Evolutionary conservation across 805 yeast species (phyloP).

Genomic region (Hyphopichia homilentoma): DNA sequence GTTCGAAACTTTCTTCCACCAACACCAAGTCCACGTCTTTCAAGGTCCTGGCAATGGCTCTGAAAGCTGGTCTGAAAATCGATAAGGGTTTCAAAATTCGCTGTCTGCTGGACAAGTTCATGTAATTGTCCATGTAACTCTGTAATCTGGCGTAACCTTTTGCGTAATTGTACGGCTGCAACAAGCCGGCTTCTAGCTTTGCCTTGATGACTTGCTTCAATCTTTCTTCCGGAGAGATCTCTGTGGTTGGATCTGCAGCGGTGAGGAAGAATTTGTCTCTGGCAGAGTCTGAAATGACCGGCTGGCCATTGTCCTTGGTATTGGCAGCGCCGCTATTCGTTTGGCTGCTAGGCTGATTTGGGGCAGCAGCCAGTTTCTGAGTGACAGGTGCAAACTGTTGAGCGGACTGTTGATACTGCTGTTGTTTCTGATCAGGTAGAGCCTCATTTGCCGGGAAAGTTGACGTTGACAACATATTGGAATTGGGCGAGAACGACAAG

Average conservation of each 20-base stretch:
- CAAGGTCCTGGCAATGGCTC: slow-evolving; percentile 86
- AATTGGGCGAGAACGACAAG: slow-evolving; percentile 15
- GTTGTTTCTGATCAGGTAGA: slow-evolving; percentile 5
- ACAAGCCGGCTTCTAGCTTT: slow-evolving; percentile 85
- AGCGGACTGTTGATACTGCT: slow-evolving; percentile 3
- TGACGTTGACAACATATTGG: slow-evolving; percentile 6
- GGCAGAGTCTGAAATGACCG: slow-evolving; percentile 67
- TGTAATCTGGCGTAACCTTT: slow-evolving; percentile 89
- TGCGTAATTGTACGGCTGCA: slow-evolving; percentile 92
- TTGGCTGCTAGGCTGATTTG: not conserved
- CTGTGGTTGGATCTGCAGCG: slow-evolving; percentile 96
- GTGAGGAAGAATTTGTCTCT: slow-evolving; percentile 90
- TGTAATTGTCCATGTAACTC: slow-evolving; percentile 86
- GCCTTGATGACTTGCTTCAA: slow-evolving; percentile 92
- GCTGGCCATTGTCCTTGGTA: slow-evolving; percentile 22
- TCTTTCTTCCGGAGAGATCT: slow-evolving; percentile 89
- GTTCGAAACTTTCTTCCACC: slow-evolving; percentile 91
- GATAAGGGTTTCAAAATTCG: slow-evolving; percentile 82
- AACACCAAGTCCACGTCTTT: slow-evolving; percentile 87
- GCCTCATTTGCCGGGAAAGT: slow-evolving; percentile 2
- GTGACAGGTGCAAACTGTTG: not conserved
- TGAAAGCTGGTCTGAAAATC: slow-evolving; percentile 84
- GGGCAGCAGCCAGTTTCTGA: not conserved
- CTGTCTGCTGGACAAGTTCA: slow-evolving; percentile 80
- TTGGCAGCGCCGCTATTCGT: slow-evolving; percentile 2